These are phyloP conservation scores for Diaporthe aspalathi DNA, from an alignment of 2,329 filamentous ascomycete species.

Conservation along the genomic window DNA sequence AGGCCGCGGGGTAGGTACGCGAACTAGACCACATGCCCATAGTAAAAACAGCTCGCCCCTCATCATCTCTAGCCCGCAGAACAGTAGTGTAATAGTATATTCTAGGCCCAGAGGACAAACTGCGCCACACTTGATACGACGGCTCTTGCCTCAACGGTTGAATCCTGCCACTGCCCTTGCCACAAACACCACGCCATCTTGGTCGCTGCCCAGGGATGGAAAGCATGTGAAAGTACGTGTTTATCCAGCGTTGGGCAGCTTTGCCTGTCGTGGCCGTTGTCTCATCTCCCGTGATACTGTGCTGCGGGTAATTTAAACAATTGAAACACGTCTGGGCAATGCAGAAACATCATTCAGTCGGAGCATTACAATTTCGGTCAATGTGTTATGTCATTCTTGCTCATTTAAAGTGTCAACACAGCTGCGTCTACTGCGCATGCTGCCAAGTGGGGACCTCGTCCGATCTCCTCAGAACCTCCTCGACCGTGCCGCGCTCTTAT, in stretches of 20 bases:
- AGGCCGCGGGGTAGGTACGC: slow-evolving; percentile 9
- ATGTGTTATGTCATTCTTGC: background rate
- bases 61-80: background rate
- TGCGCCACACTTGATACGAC: slow-evolving; percentile 29
- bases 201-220: background rate
- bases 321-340: no score
- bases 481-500: background rate
- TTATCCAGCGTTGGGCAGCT: background rate
- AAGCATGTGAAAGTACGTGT: slow-evolving; percentile 25
- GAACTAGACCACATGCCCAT: no score
- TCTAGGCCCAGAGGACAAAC: slow-evolving; percentile 2
- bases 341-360: no score
- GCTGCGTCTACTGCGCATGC: background rate
- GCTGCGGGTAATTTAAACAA: background rate
- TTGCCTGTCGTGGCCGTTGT: no score
- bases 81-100: no score
- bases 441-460: background rate
- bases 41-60: slow-evolving; percentile 2
- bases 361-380: background rate
- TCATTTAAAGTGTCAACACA: background rate
- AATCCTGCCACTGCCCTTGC: slow-evolving; percentile 17
- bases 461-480: background rate
- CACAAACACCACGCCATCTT: background rate
- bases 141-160: slow-evolving; percentile 15
- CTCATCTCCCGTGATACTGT: background rate